Percentiles rank a stretch among this genome's conserved stretches.
Conservation (phyloP, 2,329 filamentous ascomycete species). For the Thelonectria discophora region DNA sequence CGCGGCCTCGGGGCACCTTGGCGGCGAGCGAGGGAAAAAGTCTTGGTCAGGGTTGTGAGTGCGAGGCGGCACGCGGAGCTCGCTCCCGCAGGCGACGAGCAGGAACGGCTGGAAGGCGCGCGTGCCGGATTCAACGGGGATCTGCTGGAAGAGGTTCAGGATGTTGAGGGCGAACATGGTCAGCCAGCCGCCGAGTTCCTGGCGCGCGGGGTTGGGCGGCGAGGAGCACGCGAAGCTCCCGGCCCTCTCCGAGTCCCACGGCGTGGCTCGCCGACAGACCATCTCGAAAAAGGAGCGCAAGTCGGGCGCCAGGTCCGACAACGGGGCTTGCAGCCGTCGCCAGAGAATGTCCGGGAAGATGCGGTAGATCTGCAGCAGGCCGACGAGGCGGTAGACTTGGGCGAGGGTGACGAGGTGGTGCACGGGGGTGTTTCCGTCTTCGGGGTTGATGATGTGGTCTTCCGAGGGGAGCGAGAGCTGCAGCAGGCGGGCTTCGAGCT, state of each 20-base stretch:
- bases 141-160: slow-evolving; percentile 14
- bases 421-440: slow-evolving; percentile 22
- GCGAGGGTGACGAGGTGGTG: slow-evolving; percentile 24
- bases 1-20: neutral
- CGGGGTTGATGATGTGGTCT: slow-evolving; percentile 21
- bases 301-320: neutral
- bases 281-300: slow-evolving; percentile 11
- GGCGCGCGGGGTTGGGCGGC: neutral
- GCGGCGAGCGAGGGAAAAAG: neutral
- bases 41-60: neutral
- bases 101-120: slow-evolving; percentile 29
- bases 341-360: slow-evolving; percentile 28
- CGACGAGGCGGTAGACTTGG: slow-evolving; percentile 20
- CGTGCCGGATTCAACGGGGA: slow-evolving; percentile 27
- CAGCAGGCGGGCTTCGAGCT: slow-evolving; percentile 22
- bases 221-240: neutral
- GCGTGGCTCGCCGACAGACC: neutral
- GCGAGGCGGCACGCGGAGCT: slow-evolving; percentile 13
- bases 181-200: slow-evolving; percentile 19
- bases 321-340: slow-evolving; percentile 1
- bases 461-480: slow-evolving; percentile 12
- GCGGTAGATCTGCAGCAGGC: slow-evolving; percentile 26
- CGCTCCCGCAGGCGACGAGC: slow-evolving; percentile 23
- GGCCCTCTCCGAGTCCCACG: neutral
- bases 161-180: slow-evolving; percentile 17